Base-by-base conservation (phyloP, 2,329 filamentous ascomycete genomes). In the Clonostachys rhizophaga region DNA sequence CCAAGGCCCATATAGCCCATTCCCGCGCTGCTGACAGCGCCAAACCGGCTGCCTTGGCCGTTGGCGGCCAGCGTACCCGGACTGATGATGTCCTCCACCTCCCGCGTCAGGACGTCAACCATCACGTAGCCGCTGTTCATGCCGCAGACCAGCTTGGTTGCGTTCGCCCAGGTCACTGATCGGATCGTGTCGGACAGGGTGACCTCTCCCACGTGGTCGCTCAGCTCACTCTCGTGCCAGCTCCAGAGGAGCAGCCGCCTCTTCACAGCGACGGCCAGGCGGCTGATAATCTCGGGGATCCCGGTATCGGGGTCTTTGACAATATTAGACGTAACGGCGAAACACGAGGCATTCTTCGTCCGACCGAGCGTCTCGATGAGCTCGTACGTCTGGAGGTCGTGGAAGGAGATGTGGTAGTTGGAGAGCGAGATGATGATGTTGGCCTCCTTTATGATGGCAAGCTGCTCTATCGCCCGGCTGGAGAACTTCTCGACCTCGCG, bases 1-100 rank as follows among this genome's bases (percentile, higher is more conserved):
- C 89, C 91, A 62, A 97, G 84, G 2, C 92, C 92, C 80, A 97
- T 95, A 61, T 97, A 97, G 41, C 91, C 91, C 90, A 97, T 96
- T 43, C 90, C 89, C 8, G 86, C 87, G 47, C 85, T 87, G 50
- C 86, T 87, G 52, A 92, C 85, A 3, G 89, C 87, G 6, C 90
- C 90, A 55, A 96, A 92, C 36, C 91, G 81, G 47, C 83, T 84
- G 3, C 79, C 81, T 54, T 88, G 84, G 2, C 74, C 73, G 2
- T 33, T 37, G 7, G 75, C 72, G 1, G 81, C 75, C 47, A 87
- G 81, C 40, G 82, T 80, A 35, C 88, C 86, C 0, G 88, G 85
- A 12, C 87, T 90, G 47, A 87, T 80, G 50, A 99, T 86, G 47
- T 96, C 90, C 51, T 84, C 84, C 2, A 89, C 75, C 46, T 84